Base-by-base conservation (phyloP, 768 basidiomycete species). In the Mycena rebaudengoi region DNA sequence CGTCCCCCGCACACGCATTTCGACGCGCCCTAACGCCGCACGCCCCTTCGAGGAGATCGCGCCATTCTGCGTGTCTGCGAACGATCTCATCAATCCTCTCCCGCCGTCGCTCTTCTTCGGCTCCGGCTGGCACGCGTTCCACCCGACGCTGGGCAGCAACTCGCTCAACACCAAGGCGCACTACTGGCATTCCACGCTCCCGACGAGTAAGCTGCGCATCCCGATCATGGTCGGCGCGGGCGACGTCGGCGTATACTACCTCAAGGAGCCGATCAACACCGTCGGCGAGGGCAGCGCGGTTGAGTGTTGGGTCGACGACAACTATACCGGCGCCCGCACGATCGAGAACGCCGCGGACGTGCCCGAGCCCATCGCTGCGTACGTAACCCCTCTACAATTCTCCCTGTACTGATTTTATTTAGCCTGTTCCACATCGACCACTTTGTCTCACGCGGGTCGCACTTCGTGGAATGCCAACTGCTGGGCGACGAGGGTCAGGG, bases 301-400 rank as follows among this genome's bases (percentile, higher is more conserved):
- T 4, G 87, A 92, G 70, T 99, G 98, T 75, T 99, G 97, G 97
- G 98, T 99, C 30, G 98, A 99, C 75, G 96, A 99, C 75, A 99
- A 99, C 73, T 86, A 89, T 66, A 77, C 70, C 0, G 97, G 98
- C 5, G 90, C 88, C 28, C 87, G 86, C 63, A 83, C 88, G 40
- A 82, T 98, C 60, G 87, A 89, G 75, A 96, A 98, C 71, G 87
- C 87, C 2, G 93, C 83, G 4, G 87, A 91, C 59, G 79, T 89
- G 7, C 80, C 77, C 4, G 87, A 88, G 57, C 76, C 87, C 1
- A 85, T 82, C 53, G 85, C 94, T 29, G 83, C 85, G 94, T 95
- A 74, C 69, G 92, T 85, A 40, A 37, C 71, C 28, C 58, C 45
- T 52, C 50, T 60, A 41, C 54, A n/a, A 30, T 41, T 40, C 29